phyloP scores from a whole-genome alignment of 176 grass and related monocot species.

The Melocanna baccifera region DNA sequence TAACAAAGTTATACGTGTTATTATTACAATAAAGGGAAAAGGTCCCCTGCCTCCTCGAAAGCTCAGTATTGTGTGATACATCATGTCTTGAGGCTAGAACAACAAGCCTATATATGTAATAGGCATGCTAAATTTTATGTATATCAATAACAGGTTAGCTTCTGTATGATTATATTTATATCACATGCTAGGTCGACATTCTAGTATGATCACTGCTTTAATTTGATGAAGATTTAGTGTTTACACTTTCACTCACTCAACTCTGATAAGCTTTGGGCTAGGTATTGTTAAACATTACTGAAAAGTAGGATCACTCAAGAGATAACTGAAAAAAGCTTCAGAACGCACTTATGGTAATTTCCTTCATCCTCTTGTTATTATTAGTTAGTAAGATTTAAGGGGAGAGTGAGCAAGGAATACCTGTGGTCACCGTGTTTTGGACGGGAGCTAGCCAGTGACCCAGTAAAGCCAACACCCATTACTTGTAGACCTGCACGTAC shows the following conservation, averaged over 20 bases:
- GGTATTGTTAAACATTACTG: background rate
- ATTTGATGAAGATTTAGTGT: background rate
- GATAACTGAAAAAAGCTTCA: background rate
- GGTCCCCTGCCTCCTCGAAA: background rate
- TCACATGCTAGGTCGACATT: background rate
- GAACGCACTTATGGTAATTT: background rate
- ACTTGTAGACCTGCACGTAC: conserved; percentile 55
- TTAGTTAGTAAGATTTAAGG: background rate
- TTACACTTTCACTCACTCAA: background rate
- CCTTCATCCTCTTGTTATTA: background rate
- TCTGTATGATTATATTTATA: background rate
- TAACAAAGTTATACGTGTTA: background rate
- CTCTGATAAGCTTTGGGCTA: background rate
- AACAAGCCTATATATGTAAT: background rate
- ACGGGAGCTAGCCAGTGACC: conserved; percentile 72
- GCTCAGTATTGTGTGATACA: background rate
- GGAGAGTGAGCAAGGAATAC: conserved; percentile 33
- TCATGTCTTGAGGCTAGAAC: background rate
- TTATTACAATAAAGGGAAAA: background rate
- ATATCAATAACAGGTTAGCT: background rate
- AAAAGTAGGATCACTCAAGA: background rate
- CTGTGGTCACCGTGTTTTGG: conserved; percentile 83
- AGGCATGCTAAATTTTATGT: background rate
- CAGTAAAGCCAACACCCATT: conserved; percentile 86
- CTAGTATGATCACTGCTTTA: background rate